A percentile compares a stretch with the other conserved stretches of the same genome.
Evolutionary conservation across 345 rosid genomes (phyloP).

Genomic region (Ceriops tagal): DNA sequence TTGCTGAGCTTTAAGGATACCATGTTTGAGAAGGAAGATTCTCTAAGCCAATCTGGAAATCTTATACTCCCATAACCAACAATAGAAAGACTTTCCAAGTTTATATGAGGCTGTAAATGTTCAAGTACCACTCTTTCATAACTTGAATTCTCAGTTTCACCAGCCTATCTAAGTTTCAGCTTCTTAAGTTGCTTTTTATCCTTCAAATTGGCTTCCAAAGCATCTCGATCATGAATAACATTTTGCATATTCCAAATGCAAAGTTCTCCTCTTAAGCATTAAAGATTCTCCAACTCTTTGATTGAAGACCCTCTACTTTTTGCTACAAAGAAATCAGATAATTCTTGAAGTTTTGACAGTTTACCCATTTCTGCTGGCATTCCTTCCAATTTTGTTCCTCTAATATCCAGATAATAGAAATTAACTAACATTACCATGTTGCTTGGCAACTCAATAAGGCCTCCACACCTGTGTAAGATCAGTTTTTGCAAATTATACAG

Average conservation of each 20-base stretch:
- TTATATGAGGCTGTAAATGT: slow-evolving; percentile 5
- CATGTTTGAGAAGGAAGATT: slow-evolving; percentile 4
- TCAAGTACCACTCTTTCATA: slow-evolving; percentile 6
- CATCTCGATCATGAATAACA: slow-evolving; percentile 8
- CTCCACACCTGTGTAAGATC: slow-evolving; percentile 7
- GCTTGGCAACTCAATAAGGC: slow-evolving; percentile 5
- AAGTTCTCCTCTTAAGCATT: slow-evolving; percentile 10
- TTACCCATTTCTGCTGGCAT: slow-evolving; percentile 19
- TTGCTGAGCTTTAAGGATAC: background rate
- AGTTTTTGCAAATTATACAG: slow-evolving; percentile 14
- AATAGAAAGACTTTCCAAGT: background rate
- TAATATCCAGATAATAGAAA: slow-evolving; percentile 6
- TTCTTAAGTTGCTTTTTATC: slow-evolving; percentile 6
- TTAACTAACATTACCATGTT: slow-evolving; percentile 2
- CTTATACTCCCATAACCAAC: slow-evolving; percentile 3
- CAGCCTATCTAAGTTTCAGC: slow-evolving; percentile 3
- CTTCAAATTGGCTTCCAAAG: slow-evolving; percentile 14
- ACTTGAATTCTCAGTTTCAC: background rate
- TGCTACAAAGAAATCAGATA: slow-evolving; percentile 11
- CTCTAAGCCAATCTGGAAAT: slow-evolving; percentile 13
- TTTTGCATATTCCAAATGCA: slow-evolving; percentile 9
- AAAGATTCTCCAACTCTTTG: slow-evolving; percentile 12
- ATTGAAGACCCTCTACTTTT: background rate
- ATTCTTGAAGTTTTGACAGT: slow-evolving; percentile 11
- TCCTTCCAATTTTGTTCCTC: slow-evolving; percentile 5